Evolutionary conservation across 495 filamentous ascomycete species (phyloP).

Genomic region (Delitschia confertaspora): DNA sequence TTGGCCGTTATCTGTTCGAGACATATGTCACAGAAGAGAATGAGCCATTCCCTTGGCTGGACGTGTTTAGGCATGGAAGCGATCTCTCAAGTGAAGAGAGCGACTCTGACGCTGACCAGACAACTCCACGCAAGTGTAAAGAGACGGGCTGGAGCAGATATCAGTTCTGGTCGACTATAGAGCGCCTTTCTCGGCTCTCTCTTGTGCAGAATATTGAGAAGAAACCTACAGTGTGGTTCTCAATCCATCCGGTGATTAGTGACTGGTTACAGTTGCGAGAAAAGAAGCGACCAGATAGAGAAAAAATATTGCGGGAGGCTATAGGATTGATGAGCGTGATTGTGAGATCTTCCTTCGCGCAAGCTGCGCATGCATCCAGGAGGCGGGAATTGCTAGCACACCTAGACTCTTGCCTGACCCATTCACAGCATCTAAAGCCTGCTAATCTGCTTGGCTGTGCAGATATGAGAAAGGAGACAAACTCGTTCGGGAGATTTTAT

Average conservation of each 20-base stretch:
- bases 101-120: conserved; percentile 1
- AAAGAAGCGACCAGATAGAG: conserved; percentile 1
- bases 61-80: conserved; percentile 2
- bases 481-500: conserved; percentile 1
- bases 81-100: neutral
- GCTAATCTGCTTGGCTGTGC: conserved; percentile 1
- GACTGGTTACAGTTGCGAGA: conserved; percentile 4
- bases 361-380: conserved; percentile 1
- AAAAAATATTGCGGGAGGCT: conserved; percentile 1
- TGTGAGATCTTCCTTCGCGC: conserved; percentile 1
- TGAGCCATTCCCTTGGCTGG: conserved; percentile 1
- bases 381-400: conserved; percentile 2
- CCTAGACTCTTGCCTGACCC: conserved; percentile 1
- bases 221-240: conserved; percentile 3
- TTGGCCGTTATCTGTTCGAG: conserved; percentile 7
- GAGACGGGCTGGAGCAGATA: neutral
- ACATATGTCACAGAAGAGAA: conserved; percentile 5
- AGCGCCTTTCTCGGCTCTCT: conserved; percentile 1
- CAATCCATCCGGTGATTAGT: conserved; percentile 3
- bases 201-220: conserved; percentile 3
- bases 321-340: conserved; percentile 2
- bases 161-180: conserved; percentile 1
- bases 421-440: neutral
- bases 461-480: conserved; percentile 2
- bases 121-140: neutral